Evolutionary conservation across 768 basidiomycete genomes (phyloP).

Genomic region (Tephrocybe sp.): DNA sequence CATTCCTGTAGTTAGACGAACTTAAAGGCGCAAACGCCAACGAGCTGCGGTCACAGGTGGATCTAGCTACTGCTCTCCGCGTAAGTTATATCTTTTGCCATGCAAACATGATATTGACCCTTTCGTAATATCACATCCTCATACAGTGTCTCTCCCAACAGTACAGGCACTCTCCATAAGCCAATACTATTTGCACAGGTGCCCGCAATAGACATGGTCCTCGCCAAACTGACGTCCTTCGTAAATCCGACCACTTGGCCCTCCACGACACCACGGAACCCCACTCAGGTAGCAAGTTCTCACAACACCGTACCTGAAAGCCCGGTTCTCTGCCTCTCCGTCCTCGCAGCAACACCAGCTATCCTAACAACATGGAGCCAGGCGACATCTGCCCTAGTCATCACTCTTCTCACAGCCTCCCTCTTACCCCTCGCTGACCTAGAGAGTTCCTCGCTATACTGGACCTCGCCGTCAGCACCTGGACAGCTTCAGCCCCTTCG

Average conservation of each 20-base stretch:
- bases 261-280: slow-evolving; percentile 22
- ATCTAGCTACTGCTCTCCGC: slow-evolving; percentile 79
- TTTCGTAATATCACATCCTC: slow-evolving; percentile 67
- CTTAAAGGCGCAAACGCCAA: slow-evolving; percentile 69
- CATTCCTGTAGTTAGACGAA: slow-evolving; percentile 53
- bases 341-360: slow-evolving; percentile 31
- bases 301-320: slow-evolving; percentile 62
- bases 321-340: slow-evolving; percentile 42
- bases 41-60: slow-evolving; percentile 73
- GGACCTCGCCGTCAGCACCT: slow-evolving; percentile 55
- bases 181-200: slow-evolving; percentile 78
- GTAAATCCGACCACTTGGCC: slow-evolving; percentile 51
- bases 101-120: neutral
- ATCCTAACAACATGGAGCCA: slow-evolving; percentile 49
- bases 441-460: slow-evolving; percentile 78
- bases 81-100: slow-evolving; percentile 43
- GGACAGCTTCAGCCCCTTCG: slow-evolving; percentile 37
- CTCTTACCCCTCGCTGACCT: slow-evolving; percentile 85
- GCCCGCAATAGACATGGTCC: slow-evolving; percentile 65
- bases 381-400: slow-evolving; percentile 41
- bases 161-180: slow-evolving; percentile 64
- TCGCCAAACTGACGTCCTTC: slow-evolving; percentile 60
- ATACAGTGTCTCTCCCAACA: slow-evolving; percentile 59
- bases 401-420: slow-evolving; percentile 47
- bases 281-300: slow-evolving; percentile 49